Evolutionary conservation across 345 rosid species (phyloP).

Genomic region (Noccaea caerulescens): DNA sequence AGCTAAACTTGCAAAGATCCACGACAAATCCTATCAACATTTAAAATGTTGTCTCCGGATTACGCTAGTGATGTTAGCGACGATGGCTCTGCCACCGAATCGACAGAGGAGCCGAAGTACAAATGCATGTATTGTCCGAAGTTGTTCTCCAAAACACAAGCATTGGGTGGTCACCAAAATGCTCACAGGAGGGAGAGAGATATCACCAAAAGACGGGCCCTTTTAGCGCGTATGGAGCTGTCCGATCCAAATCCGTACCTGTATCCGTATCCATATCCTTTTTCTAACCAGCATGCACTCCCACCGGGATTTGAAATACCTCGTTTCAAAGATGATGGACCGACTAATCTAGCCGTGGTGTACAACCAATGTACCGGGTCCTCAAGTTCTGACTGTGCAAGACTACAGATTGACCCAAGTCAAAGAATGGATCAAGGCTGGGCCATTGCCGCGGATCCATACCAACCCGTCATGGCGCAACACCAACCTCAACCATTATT

Average conservation of each 20-base stretch:
- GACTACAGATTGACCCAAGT: not conserved
- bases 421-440: not conserved
- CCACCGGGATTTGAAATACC: conserved; percentile 21
- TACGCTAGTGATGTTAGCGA: conserved; percentile 1
- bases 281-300: not conserved
- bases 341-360: not conserved
- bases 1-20: not conserved
- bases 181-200: conserved; percentile 10
- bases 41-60: not conserved
- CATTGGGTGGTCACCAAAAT: conserved; percentile 38
- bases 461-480: not conserved
- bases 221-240: not conserved
- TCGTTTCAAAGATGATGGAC: not conserved
- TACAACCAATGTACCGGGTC: not conserved
- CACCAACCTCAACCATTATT: not conserved
- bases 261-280: not conserved
- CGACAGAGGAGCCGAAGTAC: not conserved
- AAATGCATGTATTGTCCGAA: conserved; percentile 27
- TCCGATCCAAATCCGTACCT: not conserved
- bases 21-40: not conserved
- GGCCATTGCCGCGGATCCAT: not conserved
- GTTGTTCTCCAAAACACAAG: conserved; percentile 1
- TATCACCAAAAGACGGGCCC: not conserved
- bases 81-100: not conserved
- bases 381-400: not conserved